Conservation (phyloP, 768 basidiomycete species). For the Dendrothele bispora region DNA sequence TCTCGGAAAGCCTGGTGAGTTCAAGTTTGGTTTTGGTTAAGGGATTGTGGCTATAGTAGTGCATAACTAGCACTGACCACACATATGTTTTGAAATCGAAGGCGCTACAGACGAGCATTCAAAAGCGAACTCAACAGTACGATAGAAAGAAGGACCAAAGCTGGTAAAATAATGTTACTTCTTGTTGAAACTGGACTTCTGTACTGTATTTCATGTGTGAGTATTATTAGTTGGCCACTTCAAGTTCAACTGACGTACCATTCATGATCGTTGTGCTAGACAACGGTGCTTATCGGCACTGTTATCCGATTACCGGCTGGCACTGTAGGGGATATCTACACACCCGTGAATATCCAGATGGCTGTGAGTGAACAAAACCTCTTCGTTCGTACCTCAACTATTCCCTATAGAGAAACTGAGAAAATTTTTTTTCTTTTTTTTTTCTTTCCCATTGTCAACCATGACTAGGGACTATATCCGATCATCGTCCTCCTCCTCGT, state of each 20-base stretch:
- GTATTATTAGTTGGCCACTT: too few relatives aligned
- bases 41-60: too few relatives aligned
- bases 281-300: slow-evolving; percentile 6
- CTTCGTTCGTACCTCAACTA: neutral
- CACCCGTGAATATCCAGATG: slow-evolving; percentile 14
- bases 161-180: slow-evolving; percentile 2
- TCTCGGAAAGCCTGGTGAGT: slow-evolving; percentile 11
- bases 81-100: too few relatives aligned
- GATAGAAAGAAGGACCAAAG: neutral
- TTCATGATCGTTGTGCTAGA: slow-evolving; percentile 1
- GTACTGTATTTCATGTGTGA: slow-evolving; percentile 7
- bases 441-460: too few relatives aligned
- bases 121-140: too few relatives aligned
- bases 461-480: slow-evolving; percentile 13
- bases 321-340: slow-evolving; percentile 16
- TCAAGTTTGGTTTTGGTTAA: too few relatives aligned
- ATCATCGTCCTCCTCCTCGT: slow-evolving; percentile 8
- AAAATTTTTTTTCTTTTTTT: neutral
- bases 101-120: too few relatives aligned
- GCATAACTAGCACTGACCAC: too few relatives aligned
- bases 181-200: slow-evolving; percentile 9
- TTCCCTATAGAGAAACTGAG: neutral
- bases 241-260: neutral
- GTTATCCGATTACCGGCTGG: slow-evolving; percentile 10
- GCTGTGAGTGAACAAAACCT: slow-evolving; percentile 7